phyloP scores from a whole-genome alignment of 305 asterid species.

The Coffea humblotiana region DNA sequence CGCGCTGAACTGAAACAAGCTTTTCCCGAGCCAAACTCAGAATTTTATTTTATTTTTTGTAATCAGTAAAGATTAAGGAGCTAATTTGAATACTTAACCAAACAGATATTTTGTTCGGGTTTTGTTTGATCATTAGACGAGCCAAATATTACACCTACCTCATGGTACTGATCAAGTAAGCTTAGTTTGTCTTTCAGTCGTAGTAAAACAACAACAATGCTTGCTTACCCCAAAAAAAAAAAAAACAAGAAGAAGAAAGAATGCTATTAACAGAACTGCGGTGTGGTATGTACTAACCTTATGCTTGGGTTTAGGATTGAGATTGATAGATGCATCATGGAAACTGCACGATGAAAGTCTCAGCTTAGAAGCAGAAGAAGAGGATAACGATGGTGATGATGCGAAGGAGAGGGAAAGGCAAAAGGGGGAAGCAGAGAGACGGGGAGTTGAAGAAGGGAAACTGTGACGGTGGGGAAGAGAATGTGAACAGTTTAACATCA shows the following conservation, averaged over 20 bases:
- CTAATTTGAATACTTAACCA: too few species aligned
- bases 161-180: background rate
- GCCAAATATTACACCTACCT: background rate
- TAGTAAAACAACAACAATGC: too few species aligned
- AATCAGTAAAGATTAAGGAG: background rate
- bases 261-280: too few species aligned
- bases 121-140: background rate
- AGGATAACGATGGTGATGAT: background rate
- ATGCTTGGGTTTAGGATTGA: background rate
- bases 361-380: background rate
- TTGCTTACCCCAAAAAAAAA: too few species aligned
- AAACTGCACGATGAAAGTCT: background rate
- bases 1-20: background rate
- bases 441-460: background rate
- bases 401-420: background rate
- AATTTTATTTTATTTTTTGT: too few species aligned
- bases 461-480: background rate
- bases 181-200: background rate
- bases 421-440: background rate
- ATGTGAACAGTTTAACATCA: background rate
- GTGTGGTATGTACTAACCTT: background rate
- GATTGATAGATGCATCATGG: background rate
- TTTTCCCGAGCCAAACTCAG: background rate
- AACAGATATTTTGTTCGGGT: background rate
- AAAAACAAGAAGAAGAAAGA: too few species aligned